phyloP scores from a whole-genome alignment of 2,329 filamentous ascomycete species.

The Fusarium bulbicola region DNA sequence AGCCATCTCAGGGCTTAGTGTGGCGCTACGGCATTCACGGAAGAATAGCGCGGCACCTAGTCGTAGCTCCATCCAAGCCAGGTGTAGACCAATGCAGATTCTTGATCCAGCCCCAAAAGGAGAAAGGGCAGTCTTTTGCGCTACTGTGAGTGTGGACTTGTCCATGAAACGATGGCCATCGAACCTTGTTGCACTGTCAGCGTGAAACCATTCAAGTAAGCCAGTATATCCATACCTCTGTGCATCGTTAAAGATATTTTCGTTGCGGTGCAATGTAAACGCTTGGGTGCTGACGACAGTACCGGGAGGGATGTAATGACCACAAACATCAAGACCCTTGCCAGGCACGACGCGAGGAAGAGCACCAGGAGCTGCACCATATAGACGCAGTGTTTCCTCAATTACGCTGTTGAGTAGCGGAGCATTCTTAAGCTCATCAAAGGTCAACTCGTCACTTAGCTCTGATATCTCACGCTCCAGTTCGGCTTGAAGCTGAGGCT shows the following conservation, averaged over 20 bases:
- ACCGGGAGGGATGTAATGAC: background rate
- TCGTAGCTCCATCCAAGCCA: conserved; percentile 26
- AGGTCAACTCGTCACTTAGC: background rate
- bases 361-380: conserved; percentile 24
- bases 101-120: conserved; percentile 24
- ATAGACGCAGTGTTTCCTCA: conserved; percentile 20
- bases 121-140: background rate
- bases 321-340: background rate
- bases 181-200: background rate
- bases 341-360: conserved; percentile 6
- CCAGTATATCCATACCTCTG: background rate
- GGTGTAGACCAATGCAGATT: conserved; percentile 20
- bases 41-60: conserved; percentile 22
- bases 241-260: background rate
- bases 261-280: conserved; percentile 11
- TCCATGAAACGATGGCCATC: background rate
- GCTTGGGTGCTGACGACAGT: conserved; percentile 20
- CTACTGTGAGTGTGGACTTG: background rate
- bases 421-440: conserved; percentile 1
- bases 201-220: fast-evolving
- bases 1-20: background rate
- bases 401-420: conserved; percentile 17
- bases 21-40: background rate
- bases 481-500: background rate
- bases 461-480: conserved; percentile 5